Percentiles rank a stretch among this genome's conserved stretches.
Conservation (phyloP, 371 early-diverging fungal genomes). For the Rhizopus stolonifer region DNA sequence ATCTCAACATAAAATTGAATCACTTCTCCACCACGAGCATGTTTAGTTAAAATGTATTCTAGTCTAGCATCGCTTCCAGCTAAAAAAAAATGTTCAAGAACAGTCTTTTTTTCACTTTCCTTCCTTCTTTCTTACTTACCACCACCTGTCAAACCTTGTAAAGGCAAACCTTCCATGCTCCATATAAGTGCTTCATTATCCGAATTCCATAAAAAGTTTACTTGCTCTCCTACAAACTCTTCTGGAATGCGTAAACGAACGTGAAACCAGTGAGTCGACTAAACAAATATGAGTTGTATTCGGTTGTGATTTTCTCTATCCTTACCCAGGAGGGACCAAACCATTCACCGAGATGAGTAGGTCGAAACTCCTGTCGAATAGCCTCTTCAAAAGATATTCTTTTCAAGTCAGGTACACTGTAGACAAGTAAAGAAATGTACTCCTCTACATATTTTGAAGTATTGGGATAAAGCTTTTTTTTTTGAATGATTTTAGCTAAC, state of each 20-base stretch:
- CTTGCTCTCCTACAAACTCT: constrained; percentile 69
- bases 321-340: constrained; percentile 90
- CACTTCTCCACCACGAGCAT: constrained; percentile 65
- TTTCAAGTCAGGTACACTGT: constrained; percentile 77
- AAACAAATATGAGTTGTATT: constrained; percentile 11
- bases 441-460: constrained; percentile 26
- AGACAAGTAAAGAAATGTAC: constrained; percentile 52
- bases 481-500: no score
- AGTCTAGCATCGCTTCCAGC: constrained; percentile 63
- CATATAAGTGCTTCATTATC: constrained; percentile 88
- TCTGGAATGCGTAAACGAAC: constrained; percentile 71
- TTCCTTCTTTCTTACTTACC: constrained; percentile 20
- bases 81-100: constrained; percentile 4
- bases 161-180: constrained; percentile 74
- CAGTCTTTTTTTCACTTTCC: neutral
- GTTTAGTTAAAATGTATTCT: constrained; percentile 68
- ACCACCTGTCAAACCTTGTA: constrained; percentile 89
- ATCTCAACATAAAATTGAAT: constrained; percentile 83
- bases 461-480: no score
- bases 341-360: constrained; percentile 66
- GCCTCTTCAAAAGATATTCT: constrained; percentile 88
- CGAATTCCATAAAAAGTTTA: constrained; percentile 82
- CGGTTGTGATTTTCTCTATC: neutral
- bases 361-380: constrained; percentile 63
- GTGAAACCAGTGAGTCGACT: constrained; percentile 92